Evolutionary conservation across 2,329 filamentous ascomycete genomes (phyloP).

Genomic region (Diaporthe sp.): DNA sequence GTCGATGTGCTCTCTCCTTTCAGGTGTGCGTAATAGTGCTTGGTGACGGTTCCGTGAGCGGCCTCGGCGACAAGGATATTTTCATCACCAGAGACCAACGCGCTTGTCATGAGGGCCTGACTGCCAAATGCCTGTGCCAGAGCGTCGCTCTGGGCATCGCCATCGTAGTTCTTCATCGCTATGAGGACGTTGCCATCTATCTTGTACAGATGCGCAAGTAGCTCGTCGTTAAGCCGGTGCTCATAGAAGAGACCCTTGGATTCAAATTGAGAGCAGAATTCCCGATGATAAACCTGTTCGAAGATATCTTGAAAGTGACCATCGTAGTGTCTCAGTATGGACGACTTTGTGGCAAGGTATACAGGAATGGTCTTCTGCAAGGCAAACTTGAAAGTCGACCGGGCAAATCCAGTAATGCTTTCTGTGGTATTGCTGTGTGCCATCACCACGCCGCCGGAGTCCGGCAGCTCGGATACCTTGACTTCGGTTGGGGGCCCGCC

Average conservation of each 20-base stretch:
- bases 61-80: constrained; percentile 97
- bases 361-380: constrained; percentile 88
- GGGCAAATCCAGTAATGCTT: constrained; percentile 93
- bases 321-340: constrained; percentile 98
- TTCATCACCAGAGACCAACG: constrained; percentile 95
- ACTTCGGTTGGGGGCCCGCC: constrained; percentile 87
- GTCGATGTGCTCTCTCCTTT: constrained; percentile 97
- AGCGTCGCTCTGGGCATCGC: constrained; percentile 98
- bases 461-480: constrained; percentile 83
- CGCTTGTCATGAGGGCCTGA: constrained; percentile 97
- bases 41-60: constrained; percentile 96
- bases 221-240: constrained; percentile 98
- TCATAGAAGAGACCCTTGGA: constrained; percentile 97
- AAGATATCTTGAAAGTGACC: constrained; percentile 99
- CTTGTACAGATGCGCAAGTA: constrained; percentile 99
- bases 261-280: constrained; percentile 91
- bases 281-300: constrained; percentile 91
- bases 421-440: constrained; percentile 99
- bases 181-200: constrained; percentile 95
- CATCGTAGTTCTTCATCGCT: constrained; percentile 99
- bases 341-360: constrained; percentile 99
- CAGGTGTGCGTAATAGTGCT: constrained; percentile 98
- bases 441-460: constrained; percentile 85
- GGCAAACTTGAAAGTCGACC: constrained; percentile 96
- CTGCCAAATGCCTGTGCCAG: constrained; percentile 98